These are phyloP conservation scores for grape (Vitis vinifera) DNA, from an alignment of 164 flowering plant species.

Conservation along the genomic window ASM3070453v1 NC_081809.1:24471501-24472000, in stretches of 20 bases:
- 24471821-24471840: conserved; percentile 2
- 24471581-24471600: not conserved
- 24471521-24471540: not conserved
- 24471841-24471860: not conserved
- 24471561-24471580: too few relatives aligned
- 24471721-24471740: conserved; percentile 2
- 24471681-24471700: not conserved
- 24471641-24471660: not conserved
- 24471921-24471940: not conserved
- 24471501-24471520: not conserved
- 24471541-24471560: too few relatives aligned
- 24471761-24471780: not conserved
- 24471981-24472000: too few relatives aligned
- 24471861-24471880: conserved; percentile 7
- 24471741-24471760: conserved; percentile 1
- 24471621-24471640: not conserved
- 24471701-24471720: not conserved
- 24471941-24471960: too few relatives aligned
- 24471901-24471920: not conserved
- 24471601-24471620: not conserved
- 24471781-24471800: not conserved
- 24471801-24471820: conserved; percentile 1
- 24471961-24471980: too few relatives aligned
- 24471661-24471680: not conserved
- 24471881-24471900: not conserved